A percentile compares a stretch with the other conserved stretches of the same genome.
phyloP scores from a whole-genome alignment of 176 grass and related monocot genomes.

The Carex pumila region DNA sequence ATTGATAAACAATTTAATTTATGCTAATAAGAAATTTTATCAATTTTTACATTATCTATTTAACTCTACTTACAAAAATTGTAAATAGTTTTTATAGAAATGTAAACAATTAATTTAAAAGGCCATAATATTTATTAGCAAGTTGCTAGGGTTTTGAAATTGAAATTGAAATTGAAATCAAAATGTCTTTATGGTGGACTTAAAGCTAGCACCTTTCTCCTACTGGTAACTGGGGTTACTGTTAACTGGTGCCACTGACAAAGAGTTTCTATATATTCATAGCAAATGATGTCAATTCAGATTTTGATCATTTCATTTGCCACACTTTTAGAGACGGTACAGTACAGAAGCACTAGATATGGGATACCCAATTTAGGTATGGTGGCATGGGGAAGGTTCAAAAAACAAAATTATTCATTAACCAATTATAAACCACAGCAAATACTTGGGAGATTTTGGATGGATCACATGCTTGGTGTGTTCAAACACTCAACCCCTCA shows the following conservation, averaged over 20 bases:
- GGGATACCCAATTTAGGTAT: not conserved
- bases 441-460: slow-evolving; percentile 18
- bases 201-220: not conserved
- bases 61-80: no score
- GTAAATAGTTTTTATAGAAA: no score
- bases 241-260: not conserved
- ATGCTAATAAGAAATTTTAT: no score
- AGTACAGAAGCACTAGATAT: slow-evolving; percentile 10
- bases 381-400: slow-evolving; percentile 10
- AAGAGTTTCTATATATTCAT: not conserved
- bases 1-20: no score
- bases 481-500: slow-evolving; percentile 39
- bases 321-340: not conserved
- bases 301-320: not conserved
- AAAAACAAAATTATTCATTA: slow-evolving; percentile 27
- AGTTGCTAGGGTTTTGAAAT: no score
- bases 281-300: not conserved
- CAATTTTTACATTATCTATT: no score
- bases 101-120: no score
- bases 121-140: no score
- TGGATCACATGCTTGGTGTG: slow-evolving; percentile 26
- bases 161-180: no score
- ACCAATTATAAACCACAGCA: slow-evolving; percentile 6
- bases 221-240: not conserved
- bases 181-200: not conserved